Conservation (phyloP, 2,329 filamentous ascomycete species). For the Ascomycota sp. region DNA sequence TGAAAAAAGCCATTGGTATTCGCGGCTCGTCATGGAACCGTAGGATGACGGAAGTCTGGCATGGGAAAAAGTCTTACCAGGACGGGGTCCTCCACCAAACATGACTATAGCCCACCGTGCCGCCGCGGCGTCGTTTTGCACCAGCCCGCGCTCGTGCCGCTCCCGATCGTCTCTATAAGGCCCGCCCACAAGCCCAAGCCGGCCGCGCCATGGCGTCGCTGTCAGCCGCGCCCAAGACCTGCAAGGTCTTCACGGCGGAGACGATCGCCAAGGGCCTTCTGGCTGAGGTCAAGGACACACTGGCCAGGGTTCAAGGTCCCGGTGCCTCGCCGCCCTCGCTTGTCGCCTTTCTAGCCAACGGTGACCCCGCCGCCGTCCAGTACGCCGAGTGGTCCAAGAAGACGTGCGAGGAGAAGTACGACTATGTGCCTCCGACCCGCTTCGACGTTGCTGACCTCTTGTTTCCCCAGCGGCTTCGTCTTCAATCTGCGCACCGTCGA, state of each 20-base stretch:
- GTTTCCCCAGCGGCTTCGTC: constrained; percentile 47
- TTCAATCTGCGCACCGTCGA: constrained; percentile 69
- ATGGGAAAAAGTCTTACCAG: too few species aligned
- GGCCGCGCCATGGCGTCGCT: constrained; percentile 1
- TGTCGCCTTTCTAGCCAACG: constrained; percentile 79
- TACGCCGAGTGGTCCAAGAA: constrained; percentile 96
- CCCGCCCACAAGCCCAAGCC: background rate
- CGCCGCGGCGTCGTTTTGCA: too few species aligned
- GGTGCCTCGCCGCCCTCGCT: constrained; percentile 42
- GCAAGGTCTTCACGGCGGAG: constrained; percentile 81
- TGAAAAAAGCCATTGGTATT: too few species aligned
- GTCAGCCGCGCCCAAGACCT: constrained; percentile 36
- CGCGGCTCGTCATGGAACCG: too few species aligned
- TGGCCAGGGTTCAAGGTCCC: constrained; percentile 44
- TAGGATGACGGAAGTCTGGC: too few species aligned
- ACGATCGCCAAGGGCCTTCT: constrained; percentile 68
- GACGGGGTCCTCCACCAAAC: too few species aligned
- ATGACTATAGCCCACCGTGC: too few species aligned
- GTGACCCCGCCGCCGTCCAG: constrained; percentile 71
- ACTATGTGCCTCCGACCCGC: constrained; percentile 2
- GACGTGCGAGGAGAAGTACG: constrained; percentile 89
- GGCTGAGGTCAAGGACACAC: constrained; percentile 51
- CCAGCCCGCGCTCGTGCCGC: too few species aligned
- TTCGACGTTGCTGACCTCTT: background rate
- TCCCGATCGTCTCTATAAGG: too few species aligned